Evolutionary conservation across 2,329 filamentous ascomycete species (phyloP), one percentile per base, ranked within the genome.

Genomic region (Fusarium lateritium): DNA sequence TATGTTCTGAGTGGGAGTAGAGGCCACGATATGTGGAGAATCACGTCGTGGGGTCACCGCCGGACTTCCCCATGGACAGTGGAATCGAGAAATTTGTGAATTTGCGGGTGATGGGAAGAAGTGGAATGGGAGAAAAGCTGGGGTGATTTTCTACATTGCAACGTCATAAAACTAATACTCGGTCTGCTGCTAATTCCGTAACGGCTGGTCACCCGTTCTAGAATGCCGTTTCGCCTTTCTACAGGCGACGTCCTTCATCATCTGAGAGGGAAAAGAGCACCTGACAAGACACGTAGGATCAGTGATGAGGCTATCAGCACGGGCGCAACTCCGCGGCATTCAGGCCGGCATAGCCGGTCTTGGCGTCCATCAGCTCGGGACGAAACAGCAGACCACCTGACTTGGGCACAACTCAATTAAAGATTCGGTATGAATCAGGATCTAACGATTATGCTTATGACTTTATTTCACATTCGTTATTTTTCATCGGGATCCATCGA

Each of bases 41-140:
- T 56, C 33, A 62, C 49, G 49, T 24, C 43, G 56, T 63, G 57
- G 49, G 49, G 50, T 44, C 47, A 51, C 46, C 44, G 8, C 24
- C 6, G 6, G 40, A 40, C 26, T 51, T 40, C 44, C 21, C 53
- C 34, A 40, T 40, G 26, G 45, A 40, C 24, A 55, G 31, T 15
- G 34, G 34, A 36, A 36, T 36, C 34, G 34, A 36, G 28, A 36
- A 36, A 36, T 36, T 36, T 40, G n/a, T 21, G n/a, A 40, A 7
- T 21, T 19, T 40, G 38, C 19, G 38, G 38, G 38, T 40, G 38
- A 21, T 40, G n/a, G 22, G 13, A 40, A 19, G 38, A 13, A 13
- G 9, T 14, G n/a, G 17, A n/a, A 53, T 33, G 24, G 24, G 15
- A 39, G 15, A 39, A 40, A 56, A 5, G 14, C 15, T 22, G 11